Percentiles rank a stretch among this genome's conserved stretches.
These are phyloP conservation scores for Colletotrichum sp. DNA, from an alignment of 2,329 filamentous ascomycete species.

Conservation along the genomic window DNA sequence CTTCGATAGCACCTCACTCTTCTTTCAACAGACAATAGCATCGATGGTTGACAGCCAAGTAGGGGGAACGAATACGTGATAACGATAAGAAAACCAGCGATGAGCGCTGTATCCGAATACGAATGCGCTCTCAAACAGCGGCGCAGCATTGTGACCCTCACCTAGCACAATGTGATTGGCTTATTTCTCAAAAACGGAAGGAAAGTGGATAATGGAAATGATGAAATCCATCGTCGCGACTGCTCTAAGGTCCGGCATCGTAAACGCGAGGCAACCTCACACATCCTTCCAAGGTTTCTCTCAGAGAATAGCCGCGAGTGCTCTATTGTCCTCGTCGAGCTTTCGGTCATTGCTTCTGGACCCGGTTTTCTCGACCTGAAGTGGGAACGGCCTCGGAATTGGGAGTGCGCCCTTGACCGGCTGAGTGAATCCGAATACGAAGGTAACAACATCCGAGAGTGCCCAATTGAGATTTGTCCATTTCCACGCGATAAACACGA, in stretches of 20 bases:
- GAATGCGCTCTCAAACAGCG: not conserved
- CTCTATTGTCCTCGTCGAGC: not conserved
- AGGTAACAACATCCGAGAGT: not conserved
- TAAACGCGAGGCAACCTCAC: not conserved
- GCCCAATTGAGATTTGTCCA: not conserved
- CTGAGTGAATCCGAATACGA: not conserved
- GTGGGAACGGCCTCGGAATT: not conserved
- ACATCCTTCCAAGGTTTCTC: not conserved
- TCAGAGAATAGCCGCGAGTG: not conserved
- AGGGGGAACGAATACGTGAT: constrained; percentile 7
- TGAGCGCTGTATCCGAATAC: not conserved
- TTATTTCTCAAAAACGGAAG: not conserved
- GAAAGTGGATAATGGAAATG: not conserved
- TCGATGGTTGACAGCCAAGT: not conserved
- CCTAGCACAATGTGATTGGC: not conserved
- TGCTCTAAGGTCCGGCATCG: not conserved
- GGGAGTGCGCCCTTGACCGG: not conserved
- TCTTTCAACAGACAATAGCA: not conserved
- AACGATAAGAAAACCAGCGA: not conserved
- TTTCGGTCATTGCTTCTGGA: not conserved
- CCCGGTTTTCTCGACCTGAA: not conserved
- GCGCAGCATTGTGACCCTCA: too few species aligned
- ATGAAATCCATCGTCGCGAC: not conserved
- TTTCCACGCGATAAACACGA: not conserved
- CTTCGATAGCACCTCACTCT: not conserved